Percentiles rank a stretch among this genome's conserved stretches.
Evolutionary conservation across 768 basidiomycete species (phyloP).

Genomic region (Leucosporidium yakuticum): DNA sequence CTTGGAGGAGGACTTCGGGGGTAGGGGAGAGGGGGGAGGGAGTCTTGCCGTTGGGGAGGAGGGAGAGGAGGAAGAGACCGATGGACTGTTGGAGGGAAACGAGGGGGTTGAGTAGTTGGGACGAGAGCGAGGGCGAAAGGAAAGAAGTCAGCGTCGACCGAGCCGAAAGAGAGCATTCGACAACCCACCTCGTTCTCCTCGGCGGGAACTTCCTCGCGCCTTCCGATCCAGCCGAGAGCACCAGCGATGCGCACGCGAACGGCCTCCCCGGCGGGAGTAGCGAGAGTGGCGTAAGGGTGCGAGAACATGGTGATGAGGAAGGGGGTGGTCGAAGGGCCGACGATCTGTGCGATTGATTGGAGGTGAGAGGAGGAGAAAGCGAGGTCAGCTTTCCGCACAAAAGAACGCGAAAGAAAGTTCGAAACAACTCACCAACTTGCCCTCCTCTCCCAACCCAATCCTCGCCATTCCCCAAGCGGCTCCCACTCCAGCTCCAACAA

Average conservation of each 20-base stretch:
- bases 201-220: slow-evolving; percentile 38
- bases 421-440: slow-evolving; percentile 13
- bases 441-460: slow-evolving; percentile 35
- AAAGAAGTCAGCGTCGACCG: too few relatives aligned
- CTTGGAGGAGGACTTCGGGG: slow-evolving; percentile 39
- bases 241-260: slow-evolving; percentile 40
- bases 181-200: slow-evolving; percentile 44
- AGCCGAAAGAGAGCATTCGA: background rate
- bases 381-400: background rate
- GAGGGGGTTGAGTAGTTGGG: background rate
- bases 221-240: slow-evolving; percentile 42
- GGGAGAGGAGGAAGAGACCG: slow-evolving; percentile 41
- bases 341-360: slow-evolving; percentile 1
- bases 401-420: background rate
- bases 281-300: slow-evolving; percentile 21
- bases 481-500: slow-evolving; percentile 41
- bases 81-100: slow-evolving; percentile 33
- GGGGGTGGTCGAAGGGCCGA: slow-evolving; percentile 20
- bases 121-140: background rate
- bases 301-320: slow-evolving; percentile 26
- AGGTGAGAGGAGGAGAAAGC: too few relatives aligned
- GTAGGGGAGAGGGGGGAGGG: slow-evolving; percentile 3
- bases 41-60: slow-evolving; percentile 20
- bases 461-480: slow-evolving; percentile 35
- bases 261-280: slow-evolving; percentile 28